These are phyloP conservation scores for Pythium phragmiticola DNA, from an alignment of 352 stramenopile genomes.

Conservation along the genomic window DNA sequence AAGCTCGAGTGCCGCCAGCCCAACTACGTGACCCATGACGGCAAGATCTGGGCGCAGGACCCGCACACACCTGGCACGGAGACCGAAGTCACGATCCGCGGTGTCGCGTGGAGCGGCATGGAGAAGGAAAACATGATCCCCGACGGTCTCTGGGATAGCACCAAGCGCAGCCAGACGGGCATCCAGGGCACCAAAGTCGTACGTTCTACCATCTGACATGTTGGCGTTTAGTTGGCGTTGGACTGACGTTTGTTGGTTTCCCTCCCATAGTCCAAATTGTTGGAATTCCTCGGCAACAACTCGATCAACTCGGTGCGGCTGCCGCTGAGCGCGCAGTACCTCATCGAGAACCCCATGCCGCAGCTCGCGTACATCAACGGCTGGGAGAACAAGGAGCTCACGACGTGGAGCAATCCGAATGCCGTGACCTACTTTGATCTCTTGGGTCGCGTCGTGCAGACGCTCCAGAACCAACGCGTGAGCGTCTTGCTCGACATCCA, in stretches of 20 bases:
- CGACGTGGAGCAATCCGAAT: constrained; percentile 40
- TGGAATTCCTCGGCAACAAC: constrained; percentile 55
- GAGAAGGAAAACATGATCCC: constrained; percentile 73
- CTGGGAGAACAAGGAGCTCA: constrained; percentile 66
- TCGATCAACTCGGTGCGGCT: constrained; percentile 66
- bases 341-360: constrained; percentile 40
- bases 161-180: constrained; percentile 32
- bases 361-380: constrained; percentile 53
- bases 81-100: constrained; percentile 63
- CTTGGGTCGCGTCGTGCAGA: constrained; percentile 51
- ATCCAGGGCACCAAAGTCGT: constrained; percentile 50
- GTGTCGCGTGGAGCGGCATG: constrained; percentile 64
- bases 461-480: constrained; percentile 47
- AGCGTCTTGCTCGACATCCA: constrained; percentile 65
- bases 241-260: not conserved
- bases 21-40: constrained; percentile 56
- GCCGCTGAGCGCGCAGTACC: constrained; percentile 51
- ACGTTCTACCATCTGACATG: constrained; percentile 13
- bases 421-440: constrained; percentile 57
- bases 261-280: constrained; percentile 33
- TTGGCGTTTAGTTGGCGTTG: constrained; percentile 6
- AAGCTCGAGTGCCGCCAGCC: constrained; percentile 51
- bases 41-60: constrained; percentile 59
- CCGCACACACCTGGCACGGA: constrained; percentile 34
- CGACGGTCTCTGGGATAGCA: constrained; percentile 48